phyloP scores from a whole-genome alignment of 2,329 filamentous ascomycete species.

The Paecilomyces sp. region DNA sequence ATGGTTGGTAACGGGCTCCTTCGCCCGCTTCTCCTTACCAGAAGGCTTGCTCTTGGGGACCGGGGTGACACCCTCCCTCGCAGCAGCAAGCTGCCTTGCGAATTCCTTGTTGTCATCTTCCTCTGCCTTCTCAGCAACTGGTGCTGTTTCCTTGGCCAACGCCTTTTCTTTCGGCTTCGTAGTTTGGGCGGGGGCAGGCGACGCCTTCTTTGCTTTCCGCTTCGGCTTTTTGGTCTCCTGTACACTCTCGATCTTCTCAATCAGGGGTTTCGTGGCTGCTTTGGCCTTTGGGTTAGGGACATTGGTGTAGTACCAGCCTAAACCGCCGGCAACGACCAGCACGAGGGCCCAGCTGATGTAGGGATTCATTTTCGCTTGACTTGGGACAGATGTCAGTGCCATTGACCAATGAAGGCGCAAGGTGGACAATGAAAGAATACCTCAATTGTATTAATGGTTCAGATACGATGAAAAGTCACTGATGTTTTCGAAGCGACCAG shows the following conservation, averaged over 20 bases:
- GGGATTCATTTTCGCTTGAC: constrained; percentile 28
- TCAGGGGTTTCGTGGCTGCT: constrained; percentile 17
- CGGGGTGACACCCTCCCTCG: constrained; percentile 62
- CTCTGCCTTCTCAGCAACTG: constrained; percentile 35
- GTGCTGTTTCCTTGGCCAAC: constrained; percentile 20
- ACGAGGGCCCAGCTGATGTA: constrained; percentile 39
- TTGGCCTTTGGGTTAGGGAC: constrained; percentile 25
- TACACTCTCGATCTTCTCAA: constrained; percentile 27
- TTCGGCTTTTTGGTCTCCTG: constrained; percentile 34
- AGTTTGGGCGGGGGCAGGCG: constrained; percentile 20
- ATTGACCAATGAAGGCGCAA: background rate
- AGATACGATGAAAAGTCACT: background rate
- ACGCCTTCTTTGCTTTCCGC: constrained; percentile 29
- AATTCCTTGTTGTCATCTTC: constrained; percentile 68
- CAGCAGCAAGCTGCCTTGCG: constrained; percentile 63
- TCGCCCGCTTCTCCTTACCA: constrained; percentile 65
- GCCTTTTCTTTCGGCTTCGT: constrained; percentile 19
- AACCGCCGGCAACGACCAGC: constrained; percentile 32
- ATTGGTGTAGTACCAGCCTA: constrained; percentile 37
- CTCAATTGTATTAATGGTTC: background rate
- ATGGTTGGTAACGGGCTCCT: constrained; percentile 50
- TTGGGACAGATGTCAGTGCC: background rate
- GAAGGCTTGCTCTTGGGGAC: constrained; percentile 31
- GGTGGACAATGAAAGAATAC: background rate
- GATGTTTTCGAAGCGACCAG: background rate